Percentiles rank a stretch among this genome's conserved stretches.
Conservation (phyloP, 371 early-diverging fungal genomes). For the Mortierella polycephala region DNA sequence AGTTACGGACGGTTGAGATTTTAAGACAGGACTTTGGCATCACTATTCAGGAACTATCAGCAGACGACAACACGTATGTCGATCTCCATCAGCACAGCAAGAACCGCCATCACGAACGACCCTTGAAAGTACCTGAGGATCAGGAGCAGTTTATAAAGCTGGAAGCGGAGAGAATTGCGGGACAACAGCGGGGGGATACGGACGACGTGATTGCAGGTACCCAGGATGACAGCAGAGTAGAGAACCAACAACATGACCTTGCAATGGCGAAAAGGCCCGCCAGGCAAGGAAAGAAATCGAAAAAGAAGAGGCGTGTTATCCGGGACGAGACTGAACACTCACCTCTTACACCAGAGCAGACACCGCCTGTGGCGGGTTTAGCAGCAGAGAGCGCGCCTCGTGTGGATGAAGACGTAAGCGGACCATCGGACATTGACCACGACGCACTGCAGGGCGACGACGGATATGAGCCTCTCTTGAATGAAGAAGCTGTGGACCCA, state of each 20-base stretch:
- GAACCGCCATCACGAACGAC: slow-evolving; percentile 51
- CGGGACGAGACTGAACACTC: slow-evolving; percentile 4
- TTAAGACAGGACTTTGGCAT: slow-evolving; percentile 38
- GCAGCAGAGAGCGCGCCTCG: not conserved
- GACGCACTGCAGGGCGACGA: not conserved
- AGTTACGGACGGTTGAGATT: slow-evolving; percentile 45
- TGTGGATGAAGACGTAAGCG: not conserved
- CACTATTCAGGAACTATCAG: slow-evolving; percentile 31
- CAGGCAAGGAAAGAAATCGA: not conserved
- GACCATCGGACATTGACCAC: too few relatives aligned
- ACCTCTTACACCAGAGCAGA: slow-evolving; percentile 14
- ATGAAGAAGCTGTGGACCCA: not conserved
- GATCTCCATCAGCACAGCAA: slow-evolving; percentile 26
- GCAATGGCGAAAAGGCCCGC: not conserved
- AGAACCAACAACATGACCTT: not conserved
- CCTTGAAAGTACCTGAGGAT: slow-evolving; percentile 36
- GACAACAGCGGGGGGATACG: not conserved
- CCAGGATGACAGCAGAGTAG: not conserved
- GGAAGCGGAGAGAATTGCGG: slow-evolving; percentile 25
- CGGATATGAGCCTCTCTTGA: not conserved
- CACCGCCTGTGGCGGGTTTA: not conserved
- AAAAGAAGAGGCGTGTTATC: not conserved
- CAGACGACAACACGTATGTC: slow-evolving; percentile 14
- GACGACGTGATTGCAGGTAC: not conserved
- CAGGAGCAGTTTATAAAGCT: slow-evolving; percentile 46